Conservation (phyloP, 2,329 filamentous ascomycete genomes). For the Aspergillus tubingensis region DNA sequence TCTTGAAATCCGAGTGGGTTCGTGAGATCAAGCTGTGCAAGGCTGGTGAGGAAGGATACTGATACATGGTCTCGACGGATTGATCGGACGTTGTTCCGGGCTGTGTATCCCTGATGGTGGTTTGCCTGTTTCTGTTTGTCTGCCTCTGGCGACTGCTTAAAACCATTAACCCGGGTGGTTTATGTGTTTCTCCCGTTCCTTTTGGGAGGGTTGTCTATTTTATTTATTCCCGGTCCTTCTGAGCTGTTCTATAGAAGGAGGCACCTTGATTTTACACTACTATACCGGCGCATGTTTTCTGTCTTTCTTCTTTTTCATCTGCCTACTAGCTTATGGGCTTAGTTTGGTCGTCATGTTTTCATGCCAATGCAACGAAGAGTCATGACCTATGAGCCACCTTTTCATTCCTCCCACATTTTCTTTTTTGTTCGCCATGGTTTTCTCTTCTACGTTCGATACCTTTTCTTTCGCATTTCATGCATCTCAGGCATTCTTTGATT, state of each 20-base stretch:
- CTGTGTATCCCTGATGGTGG: slow-evolving; percentile 15
- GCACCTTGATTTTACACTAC: slow-evolving; percentile 20
- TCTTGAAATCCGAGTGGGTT: slow-evolving; percentile 98
- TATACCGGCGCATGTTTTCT: slow-evolving; percentile 29
- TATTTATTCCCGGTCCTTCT: slow-evolving; percentile 15
- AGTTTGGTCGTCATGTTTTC: slow-evolving; percentile 34
- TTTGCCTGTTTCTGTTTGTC: slow-evolving; percentile 12
- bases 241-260: slow-evolving; percentile 26
- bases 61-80: slow-evolving; percentile 25
- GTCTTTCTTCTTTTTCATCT: slow-evolving; percentile 13
- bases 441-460: slow-evolving; percentile 17
- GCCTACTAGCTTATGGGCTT: slow-evolving; percentile 27
- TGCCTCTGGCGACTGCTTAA: slow-evolving; percentile 15
- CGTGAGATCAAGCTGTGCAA: slow-evolving; percentile 97
- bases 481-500: slow-evolving; percentile 7
- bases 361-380: slow-evolving; percentile 44
- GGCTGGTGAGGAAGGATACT: slow-evolving; percentile 93
- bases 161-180: slow-evolving; percentile 24
- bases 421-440: background rate
- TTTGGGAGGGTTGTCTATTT: slow-evolving; percentile 8
- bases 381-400: slow-evolving; percentile 33
- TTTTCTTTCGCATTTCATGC: slow-evolving; percentile 12
- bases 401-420: slow-evolving; percentile 3
- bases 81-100: slow-evolving; percentile 15
- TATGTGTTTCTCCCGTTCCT: slow-evolving; percentile 21